These are phyloP conservation scores for Microcyclosporella mali DNA, from an alignment of 2,329 filamentous ascomycete genomes.

Conservation along the genomic window DNA sequence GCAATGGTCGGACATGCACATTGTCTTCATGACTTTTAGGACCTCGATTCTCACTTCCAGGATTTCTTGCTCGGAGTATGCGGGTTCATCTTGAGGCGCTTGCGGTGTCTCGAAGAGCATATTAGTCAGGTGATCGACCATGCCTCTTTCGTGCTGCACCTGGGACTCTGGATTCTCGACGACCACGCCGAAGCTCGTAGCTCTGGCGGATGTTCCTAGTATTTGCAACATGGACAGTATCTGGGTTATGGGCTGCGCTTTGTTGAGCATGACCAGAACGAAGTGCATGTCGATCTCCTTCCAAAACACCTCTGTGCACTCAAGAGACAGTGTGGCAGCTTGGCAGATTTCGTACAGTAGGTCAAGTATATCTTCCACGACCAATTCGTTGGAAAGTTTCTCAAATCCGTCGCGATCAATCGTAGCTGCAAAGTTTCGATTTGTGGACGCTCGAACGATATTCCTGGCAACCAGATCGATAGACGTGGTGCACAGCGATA, in stretches of 20 bases:
- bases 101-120: slow-evolving; percentile 54
- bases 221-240: slow-evolving; percentile 60
- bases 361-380: slow-evolving; percentile 58
- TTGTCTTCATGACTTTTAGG: slow-evolving; percentile 46
- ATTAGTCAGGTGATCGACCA: slow-evolving; percentile 59
- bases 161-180: slow-evolving; percentile 40
- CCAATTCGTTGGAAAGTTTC: slow-evolving; percentile 53
- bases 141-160: slow-evolving; percentile 33
- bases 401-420: slow-evolving; percentile 30
- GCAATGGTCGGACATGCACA: slow-evolving; percentile 59
- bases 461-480: slow-evolving; percentile 52
- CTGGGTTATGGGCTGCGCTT: slow-evolving; percentile 58
- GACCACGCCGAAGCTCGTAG: slow-evolving; percentile 62
- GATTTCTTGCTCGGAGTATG: slow-evolving; percentile 35
- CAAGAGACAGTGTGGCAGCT: slow-evolving; percentile 44
- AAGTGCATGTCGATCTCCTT: slow-evolving; percentile 59
- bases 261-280: slow-evolving; percentile 60
- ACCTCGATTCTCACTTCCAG: slow-evolving; percentile 44
- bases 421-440: slow-evolving; percentile 22
- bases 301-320: slow-evolving; percentile 56
- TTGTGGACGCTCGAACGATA: slow-evolving; percentile 33
- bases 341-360: slow-evolving; percentile 58
- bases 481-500: slow-evolving; percentile 41
- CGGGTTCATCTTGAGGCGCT: slow-evolving; percentile 36
- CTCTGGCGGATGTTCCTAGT: slow-evolving; percentile 59